Evolutionary conservation across 2,329 filamentous ascomycete genomes (phyloP).

Genomic region (Didymella segeticola): DNA sequence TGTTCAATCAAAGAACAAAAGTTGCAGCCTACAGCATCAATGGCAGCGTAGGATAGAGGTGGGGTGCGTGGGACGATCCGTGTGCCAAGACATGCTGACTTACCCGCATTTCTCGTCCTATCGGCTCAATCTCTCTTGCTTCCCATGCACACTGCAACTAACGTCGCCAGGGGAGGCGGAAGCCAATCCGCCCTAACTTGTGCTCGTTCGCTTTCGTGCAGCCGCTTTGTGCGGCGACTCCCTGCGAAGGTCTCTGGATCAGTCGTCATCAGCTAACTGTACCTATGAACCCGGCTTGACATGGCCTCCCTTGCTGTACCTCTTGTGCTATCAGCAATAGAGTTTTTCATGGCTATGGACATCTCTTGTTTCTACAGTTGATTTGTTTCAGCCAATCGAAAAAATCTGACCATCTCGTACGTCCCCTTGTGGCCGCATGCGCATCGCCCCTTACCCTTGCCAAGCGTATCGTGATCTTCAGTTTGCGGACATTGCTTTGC

Average conservation of each 20-base stretch:
- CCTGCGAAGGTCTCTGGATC: background rate
- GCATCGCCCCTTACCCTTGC: constrained; percentile 10
- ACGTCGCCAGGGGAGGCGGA: constrained; percentile 17
- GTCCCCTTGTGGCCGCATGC: constrained; percentile 8
- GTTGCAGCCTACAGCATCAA: background rate
- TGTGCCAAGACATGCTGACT: constrained; percentile 3
- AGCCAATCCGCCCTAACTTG: constrained; percentile 9
- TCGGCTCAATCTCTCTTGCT: constrained; percentile 8
- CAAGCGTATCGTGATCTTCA: constrained; percentile 12
- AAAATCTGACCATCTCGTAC: background rate
- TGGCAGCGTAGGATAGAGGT: background rate
- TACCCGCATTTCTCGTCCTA: background rate
- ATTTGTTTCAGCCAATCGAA: background rate
- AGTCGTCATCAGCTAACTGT: background rate
- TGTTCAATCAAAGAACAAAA: background rate
- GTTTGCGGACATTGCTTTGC: constrained; percentile 8
- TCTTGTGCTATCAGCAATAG: background rate
- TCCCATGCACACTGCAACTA: constrained; percentile 13
- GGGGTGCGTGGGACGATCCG: background rate
- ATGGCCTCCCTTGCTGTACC: background rate
- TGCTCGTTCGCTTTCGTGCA: constrained; percentile 16
- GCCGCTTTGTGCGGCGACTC: background rate
- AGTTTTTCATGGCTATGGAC: background rate
- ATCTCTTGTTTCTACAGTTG: background rate
- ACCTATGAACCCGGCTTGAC: background rate